These are phyloP conservation scores for Mortierella alpina DNA, from an alignment of 192 early-diverging fungal genomes.

Conservation along the genomic window DNA sequence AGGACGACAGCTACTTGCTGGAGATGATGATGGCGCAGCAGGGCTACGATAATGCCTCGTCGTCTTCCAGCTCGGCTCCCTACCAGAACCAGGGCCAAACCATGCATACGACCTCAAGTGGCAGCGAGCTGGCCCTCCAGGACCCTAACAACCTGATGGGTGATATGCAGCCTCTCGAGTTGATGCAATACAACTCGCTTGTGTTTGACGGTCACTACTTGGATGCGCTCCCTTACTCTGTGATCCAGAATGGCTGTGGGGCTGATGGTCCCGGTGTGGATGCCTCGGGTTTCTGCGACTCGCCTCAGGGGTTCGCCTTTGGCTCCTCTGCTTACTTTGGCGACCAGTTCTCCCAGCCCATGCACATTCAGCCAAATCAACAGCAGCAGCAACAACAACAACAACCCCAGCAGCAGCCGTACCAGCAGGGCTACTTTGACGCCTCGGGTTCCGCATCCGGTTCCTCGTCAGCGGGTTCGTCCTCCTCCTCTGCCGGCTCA, in stretches of 20 bases:
- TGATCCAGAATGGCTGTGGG: slow-evolving; percentile 28
- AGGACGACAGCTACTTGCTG: slow-evolving; percentile 33
- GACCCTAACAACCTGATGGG: slow-evolving; percentile 26
- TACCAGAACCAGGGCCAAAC: slow-evolving; percentile 3
- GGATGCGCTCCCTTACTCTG: slow-evolving; percentile 26
- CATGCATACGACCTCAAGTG: slow-evolving; percentile 2
- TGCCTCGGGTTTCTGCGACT: slow-evolving; percentile 21
- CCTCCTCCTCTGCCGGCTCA: slow-evolving; percentile 15
- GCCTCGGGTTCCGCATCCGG: slow-evolving; percentile 11
- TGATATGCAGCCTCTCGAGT: slow-evolving; percentile 35
- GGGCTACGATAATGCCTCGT: slow-evolving; percentile 3
- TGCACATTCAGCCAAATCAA: slow-evolving; percentile 17
- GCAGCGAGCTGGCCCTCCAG: slow-evolving; percentile 8
- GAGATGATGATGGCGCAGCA: slow-evolving; percentile 37
- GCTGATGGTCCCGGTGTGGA: slow-evolving; percentile 24
- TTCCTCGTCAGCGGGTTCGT: slow-evolving; percentile 16
- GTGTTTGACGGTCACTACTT: slow-evolving; percentile 29
- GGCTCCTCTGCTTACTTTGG: slow-evolving; percentile 12
- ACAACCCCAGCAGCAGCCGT: slow-evolving; percentile 17
- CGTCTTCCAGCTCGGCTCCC: slow-evolving; percentile 10
- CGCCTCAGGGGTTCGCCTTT: slow-evolving; percentile 23
- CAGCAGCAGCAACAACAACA: slow-evolving; percentile 1
- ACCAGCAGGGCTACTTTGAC: slow-evolving; percentile 25
- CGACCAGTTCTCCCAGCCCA: slow-evolving; percentile 26
- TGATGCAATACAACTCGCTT: slow-evolving; percentile 52